Percentiles rank a stretch among this genome's conserved stretches.
phyloP scores from a whole-genome alignment of 2,329 filamentous ascomycete species.

The Mycosphaerella sp. region DNA sequence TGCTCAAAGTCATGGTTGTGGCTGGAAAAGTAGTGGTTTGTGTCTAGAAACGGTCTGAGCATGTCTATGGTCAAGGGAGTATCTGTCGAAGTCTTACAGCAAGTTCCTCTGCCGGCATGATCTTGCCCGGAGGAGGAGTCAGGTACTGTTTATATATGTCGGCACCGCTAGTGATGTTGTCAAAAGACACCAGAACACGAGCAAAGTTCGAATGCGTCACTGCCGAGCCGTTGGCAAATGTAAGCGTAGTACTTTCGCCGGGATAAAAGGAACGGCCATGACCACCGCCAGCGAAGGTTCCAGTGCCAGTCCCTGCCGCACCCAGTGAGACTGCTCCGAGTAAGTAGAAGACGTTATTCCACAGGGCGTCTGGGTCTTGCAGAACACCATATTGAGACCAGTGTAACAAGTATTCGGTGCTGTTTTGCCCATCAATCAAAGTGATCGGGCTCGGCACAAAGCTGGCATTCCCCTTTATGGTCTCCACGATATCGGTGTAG shows the following conservation, averaged over 20 bases:
- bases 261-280: constrained; percentile 41
- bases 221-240: constrained; percentile 42
- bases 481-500: constrained; percentile 43
- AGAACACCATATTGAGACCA: constrained; percentile 44
- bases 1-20: constrained; percentile 10
- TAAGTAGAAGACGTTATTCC: constrained; percentile 46
- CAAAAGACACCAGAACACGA: constrained; percentile 37
- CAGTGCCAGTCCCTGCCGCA: constrained; percentile 36
- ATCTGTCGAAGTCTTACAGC: background rate
- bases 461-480: constrained; percentile 37
- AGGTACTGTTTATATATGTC: constrained; percentile 38
- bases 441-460: constrained; percentile 46
- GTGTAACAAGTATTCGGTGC: constrained; percentile 44
- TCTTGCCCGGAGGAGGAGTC: constrained; percentile 15
- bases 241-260: constrained; percentile 39
- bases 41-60: background rate
- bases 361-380: constrained; percentile 54
- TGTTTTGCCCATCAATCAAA: constrained; percentile 53
- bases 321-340: constrained; percentile 41
- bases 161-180: constrained; percentile 38
- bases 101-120: constrained; percentile 23
- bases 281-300: constrained; percentile 42
- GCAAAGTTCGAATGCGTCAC: constrained; percentile 40
- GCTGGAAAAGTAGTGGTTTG: constrained; percentile 14
- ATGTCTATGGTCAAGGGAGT: no score